Evolutionary conservation across 441 rosid genomes (phyloP).

Genomic region (Geranium incanum): DNA sequence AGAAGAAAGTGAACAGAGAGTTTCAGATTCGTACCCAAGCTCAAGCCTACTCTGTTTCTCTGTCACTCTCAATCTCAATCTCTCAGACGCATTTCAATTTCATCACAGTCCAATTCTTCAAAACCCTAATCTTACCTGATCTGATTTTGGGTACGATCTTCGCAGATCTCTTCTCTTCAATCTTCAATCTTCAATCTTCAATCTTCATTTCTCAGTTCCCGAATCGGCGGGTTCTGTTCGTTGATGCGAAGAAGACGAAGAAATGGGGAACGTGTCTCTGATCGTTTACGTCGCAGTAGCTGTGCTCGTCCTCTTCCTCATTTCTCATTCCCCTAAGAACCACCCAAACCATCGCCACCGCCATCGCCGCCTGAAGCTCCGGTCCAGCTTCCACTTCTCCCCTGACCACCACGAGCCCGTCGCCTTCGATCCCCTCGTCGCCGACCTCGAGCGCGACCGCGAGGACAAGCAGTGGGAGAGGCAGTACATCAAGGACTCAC

Average conservation of each 20-base stretch:
- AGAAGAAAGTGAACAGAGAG: no score
- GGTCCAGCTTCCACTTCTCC: slow-evolving; percentile 54
- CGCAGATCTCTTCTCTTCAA: background rate
- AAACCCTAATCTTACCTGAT: background rate
- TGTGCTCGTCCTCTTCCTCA: slow-evolving; percentile 49
- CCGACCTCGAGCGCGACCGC: slow-evolving; percentile 77
- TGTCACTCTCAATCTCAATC: no score
- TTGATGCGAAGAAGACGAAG: background rate
- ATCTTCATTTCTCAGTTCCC: background rate
- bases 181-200: background rate
- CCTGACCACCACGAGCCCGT: slow-evolving; percentile 48
- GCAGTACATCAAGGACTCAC: slow-evolving; percentile 53
- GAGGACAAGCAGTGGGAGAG: slow-evolving; percentile 88
- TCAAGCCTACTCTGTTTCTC: no score
- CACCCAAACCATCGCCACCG: slow-evolving; percentile 23
- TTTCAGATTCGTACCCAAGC: no score
- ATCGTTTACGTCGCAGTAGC: slow-evolving; percentile 55
- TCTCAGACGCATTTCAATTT: no score
- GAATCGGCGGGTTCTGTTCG: background rate
- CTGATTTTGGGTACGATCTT: background rate
- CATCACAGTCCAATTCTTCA: no score
- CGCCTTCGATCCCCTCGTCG: slow-evolving; percentile 78
- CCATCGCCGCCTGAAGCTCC: slow-evolving; percentile 64
- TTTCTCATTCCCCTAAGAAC: slow-evolving; percentile 57
- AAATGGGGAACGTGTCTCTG: slow-evolving; percentile 52